These are phyloP conservation scores for Rhinocladiella similis DNA, from an alignment of 2,329 filamentous ascomycete genomes.

Conservation along the genomic window DNA sequence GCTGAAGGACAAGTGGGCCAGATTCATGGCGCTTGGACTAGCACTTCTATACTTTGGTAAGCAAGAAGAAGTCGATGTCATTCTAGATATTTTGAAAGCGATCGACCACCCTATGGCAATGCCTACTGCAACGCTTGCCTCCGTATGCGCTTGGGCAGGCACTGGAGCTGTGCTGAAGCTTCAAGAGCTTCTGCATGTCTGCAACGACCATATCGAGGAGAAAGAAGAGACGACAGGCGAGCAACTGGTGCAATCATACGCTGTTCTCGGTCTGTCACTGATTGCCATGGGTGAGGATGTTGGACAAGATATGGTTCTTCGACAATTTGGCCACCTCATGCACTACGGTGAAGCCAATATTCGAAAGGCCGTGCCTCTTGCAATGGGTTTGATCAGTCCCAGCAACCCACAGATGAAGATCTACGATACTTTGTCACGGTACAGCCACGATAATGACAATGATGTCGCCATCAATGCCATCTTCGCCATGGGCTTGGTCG, in stretches of 20 bases:
- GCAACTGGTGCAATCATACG: conserved; percentile 92
- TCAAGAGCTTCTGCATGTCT: conserved; percentile 94
- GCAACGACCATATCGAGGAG: conserved; percentile 95
- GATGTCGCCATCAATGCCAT: conserved; percentile 98
- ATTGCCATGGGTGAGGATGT: conserved; percentile 98
- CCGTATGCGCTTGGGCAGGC: conserved; percentile 97
- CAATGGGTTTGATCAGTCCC: conserved; percentile 93
- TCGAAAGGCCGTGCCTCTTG: conserved; percentile 89
- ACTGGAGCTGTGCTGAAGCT: conserved; percentile 97
- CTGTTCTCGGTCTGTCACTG: conserved; percentile 87
- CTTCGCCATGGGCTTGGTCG: conserved; percentile 96
- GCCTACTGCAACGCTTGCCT: conserved; percentile 89
- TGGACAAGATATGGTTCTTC: conserved; percentile 96
- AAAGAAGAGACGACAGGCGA: conserved; percentile 93
- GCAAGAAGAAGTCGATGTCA: conserved; percentile 98
- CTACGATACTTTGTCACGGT: conserved; percentile 94
- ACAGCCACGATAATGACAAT: conserved; percentile 98
- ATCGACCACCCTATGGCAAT: conserved; percentile 97
- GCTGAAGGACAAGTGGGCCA: conserved; percentile 96
- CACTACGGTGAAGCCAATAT: conserved; percentile 98
- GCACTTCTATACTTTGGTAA: conserved; percentile 93
- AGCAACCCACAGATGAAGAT: conserved; percentile 99
- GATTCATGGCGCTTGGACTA: conserved; percentile 91
- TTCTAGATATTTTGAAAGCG: conserved; percentile 92
- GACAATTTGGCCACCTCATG: conserved; percentile 97